Evolutionary conservation across 257 asterid genomes (phyloP), one percentile per base, ranked within the genome.

Genomic region (Coffea eugenioides): DNA sequence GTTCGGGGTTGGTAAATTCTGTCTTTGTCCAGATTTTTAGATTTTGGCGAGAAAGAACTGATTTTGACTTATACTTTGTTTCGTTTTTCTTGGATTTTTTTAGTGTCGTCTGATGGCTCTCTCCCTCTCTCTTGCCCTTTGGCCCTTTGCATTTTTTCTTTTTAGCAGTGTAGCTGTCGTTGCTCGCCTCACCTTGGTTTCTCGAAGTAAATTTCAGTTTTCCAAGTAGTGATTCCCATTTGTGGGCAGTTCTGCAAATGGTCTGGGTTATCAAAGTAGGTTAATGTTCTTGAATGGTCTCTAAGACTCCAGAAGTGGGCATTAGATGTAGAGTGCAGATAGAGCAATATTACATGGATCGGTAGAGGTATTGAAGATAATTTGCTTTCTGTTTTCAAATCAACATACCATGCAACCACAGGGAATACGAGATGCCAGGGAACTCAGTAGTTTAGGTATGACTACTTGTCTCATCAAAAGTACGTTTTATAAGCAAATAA

Each of bases 11-110:
- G 49, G 34, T 43, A 21, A 34, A 34, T 73, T 5, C 25, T n/a
- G 36, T 65, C 59, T 1, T 16, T 73, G 15, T 80, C 71, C 1
- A 66, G 61, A 80, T 66, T 80, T 49, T 57, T 41, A 23, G 34
- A 43, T 71, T 75, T 79, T 79, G 78, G 36, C 25, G 15, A 48
- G 11, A 3, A 79, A 79, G 4, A 16, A 71, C 64, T 34, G 31
- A 6, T 16, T 16, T n/a, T 48, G 48, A 15, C 4, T 2, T 34
- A 31, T 51, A 10, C 13, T 73, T 52, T 9, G 6, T 51, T 27
- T 31, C 25, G 20, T 27, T 59, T 79, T 79, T 61, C 56, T 8
- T 4, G 21, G 14, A 49, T 6, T 20, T 59, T 39, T 6, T 7
- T 2, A 16, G 46, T 14, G 49, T 73, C 36, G 4, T 8, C 41